Base-by-base conservation (phyloP, 2,329 filamentous ascomycete genomes). In the Didymella sp. region DNA sequence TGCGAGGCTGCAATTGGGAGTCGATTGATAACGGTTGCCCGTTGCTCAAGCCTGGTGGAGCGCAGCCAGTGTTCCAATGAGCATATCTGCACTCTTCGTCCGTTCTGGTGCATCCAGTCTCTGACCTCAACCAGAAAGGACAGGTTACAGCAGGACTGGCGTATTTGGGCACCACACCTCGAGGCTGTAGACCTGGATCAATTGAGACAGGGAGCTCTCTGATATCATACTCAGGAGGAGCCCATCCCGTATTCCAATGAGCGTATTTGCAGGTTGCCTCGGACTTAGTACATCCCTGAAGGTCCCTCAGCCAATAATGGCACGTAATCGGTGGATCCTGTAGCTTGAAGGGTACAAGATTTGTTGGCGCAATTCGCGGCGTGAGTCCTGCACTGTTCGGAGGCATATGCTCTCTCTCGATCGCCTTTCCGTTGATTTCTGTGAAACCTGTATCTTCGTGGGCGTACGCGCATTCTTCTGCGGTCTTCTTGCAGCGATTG, bases 391-490 rank as follows among this genome's bases (percentile, higher is more conserved):
- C 35, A 24, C 7, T 21, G 6, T 2, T 6, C 2, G 31, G n/a
- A 8, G 54, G n/a, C 0, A 57, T 24, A 24, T 27, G 37, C 17
- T 38, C 8, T 4, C 47, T 49, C 7, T 33, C 13, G 13, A 46
- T 47, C 6, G 35, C 35, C 12, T 21, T 3, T 1, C 48, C 48
- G 11, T 49, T 52, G 24, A 22, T 1, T 19, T 52, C 48, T n/a
- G 48, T 33, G 43, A 43, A 52, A 8, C 73, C 73, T 19, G 73
- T 75, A 50, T 75, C 71, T 22, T 46, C 33, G 30, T 75, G 73
- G 15, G 72, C 70, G 48, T 59, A 74, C 1, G 2, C 1, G 35
- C 73, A 75, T 2, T 69, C 55, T 6, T 69, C 60, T 4, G 51
- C 62, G 19, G 63, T 11, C 13, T 64, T 66, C 0, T 9, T 56